Evolutionary conservation across 23 red algal species (phyloP).

Genomic region (Agarophyton chilense): DNA sequence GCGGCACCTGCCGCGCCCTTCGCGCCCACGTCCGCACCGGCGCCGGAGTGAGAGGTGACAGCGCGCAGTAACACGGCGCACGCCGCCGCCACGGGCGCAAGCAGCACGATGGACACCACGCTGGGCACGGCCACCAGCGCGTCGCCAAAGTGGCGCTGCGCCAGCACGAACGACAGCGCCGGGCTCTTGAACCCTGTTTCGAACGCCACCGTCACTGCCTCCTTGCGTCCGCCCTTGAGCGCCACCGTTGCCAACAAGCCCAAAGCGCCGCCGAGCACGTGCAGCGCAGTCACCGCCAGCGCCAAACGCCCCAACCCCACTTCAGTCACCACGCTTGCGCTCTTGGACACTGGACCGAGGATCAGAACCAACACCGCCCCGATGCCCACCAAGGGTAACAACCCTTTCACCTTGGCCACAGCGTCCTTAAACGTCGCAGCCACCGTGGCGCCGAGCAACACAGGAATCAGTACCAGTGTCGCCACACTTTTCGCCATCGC

Average conservation of each 20-base stretch:
- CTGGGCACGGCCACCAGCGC: constrained; percentile 43
- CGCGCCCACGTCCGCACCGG: too few species aligned
- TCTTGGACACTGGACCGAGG: constrained; percentile 44
- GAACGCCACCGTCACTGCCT: constrained; percentile 55
- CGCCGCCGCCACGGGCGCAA: constrained; percentile 66
- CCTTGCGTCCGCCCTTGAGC: constrained; percentile 5
- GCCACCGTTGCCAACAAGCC: constrained; percentile 17
- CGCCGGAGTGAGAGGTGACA: too few species aligned
- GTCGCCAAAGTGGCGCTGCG: constrained; percentile 60
- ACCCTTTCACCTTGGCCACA: constrained; percentile 19
- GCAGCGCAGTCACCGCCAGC: constrained; percentile 59
- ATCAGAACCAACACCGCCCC: constrained; percentile 56
- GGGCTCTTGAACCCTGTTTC: constrained; percentile 80
- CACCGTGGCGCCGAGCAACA: constrained; percentile 46
- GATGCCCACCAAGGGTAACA: constrained; percentile 70
- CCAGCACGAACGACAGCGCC: constrained; percentile 68
- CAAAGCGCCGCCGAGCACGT: constrained; percentile 43
- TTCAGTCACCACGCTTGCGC: not conserved
- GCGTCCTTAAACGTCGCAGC: not conserved
- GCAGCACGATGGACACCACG: constrained; percentile 66
- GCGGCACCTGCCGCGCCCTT: too few species aligned
- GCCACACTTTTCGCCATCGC: constrained; percentile 61
- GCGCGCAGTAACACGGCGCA: constrained; percentile 53
- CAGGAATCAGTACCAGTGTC: constrained; percentile 68
- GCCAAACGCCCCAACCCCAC: not conserved